Evolutionary conservation across 306 rosid genomes (phyloP), one percentile per base, ranked within the genome.

Genomic region (Boehmeria nivea): DNA sequence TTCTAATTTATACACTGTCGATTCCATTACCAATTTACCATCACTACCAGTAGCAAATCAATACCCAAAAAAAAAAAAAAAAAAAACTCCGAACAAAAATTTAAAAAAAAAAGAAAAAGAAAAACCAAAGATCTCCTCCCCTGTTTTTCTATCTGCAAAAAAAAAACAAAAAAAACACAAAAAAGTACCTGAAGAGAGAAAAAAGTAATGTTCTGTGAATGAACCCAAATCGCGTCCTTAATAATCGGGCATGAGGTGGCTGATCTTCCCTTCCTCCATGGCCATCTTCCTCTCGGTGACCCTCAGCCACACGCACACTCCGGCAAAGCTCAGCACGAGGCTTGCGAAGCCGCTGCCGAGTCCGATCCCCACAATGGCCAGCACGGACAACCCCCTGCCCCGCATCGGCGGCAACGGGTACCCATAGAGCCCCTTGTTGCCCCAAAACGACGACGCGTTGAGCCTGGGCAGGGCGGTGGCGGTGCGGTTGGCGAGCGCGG

Each of bases 291-390:
- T 60, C 38, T 91, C 99, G 0, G 96, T 80, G 40, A 87, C 49
- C 76, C 77, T 87, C 69, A 91, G 76, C 99, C 99, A 91, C 19
- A 91, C 76, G 55, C 99, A 91, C 9, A 91, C 99, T 12, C 85
- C 99, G 7, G 95, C 81, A 17, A 91, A 91, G 58, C 99, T 91
- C 0, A 91, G 67, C 15, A 91, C 87, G 70, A 91, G 65, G 51
- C 99, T 91, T 0, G 88, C 93, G 0, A 91, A 58, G 2, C 99
- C 99, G 70, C 99, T 91, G 36, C 99, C 99, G 18, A 91, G 66
- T 14, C 99, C 99, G 61, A 91, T 91, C 64, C 93, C 95, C 42
- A 87, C 99, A 72, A 91, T 87, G 64, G 95, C 89, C 63, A 89
- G 34, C n/a, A 89, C 60, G 0, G 98, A 91, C 20, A 91, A 58